These are phyloP conservation scores for Cladophialophora exuberans DNA, from an alignment of 2,329 filamentous ascomycete genomes.

Conservation along the genomic window DNA sequence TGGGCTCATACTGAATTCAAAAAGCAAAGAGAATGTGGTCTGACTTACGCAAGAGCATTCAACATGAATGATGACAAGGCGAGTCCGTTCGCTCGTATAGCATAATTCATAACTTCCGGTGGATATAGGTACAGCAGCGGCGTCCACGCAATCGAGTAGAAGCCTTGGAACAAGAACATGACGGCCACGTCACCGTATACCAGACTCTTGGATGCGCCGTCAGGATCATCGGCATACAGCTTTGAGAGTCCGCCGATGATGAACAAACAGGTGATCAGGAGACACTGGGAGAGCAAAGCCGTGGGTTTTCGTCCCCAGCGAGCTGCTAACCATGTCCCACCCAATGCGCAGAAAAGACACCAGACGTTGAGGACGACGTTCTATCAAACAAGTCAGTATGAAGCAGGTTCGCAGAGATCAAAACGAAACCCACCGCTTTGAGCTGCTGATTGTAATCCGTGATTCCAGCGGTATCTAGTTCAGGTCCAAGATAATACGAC, in stretches of 20 bases:
- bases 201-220: constrained; percentile 31
- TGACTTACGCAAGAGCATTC: constrained; percentile 9
- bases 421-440: constrained; percentile 36
- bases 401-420: not conserved
- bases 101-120: constrained; percentile 54
- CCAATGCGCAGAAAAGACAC: constrained; percentile 49
- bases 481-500: constrained; percentile 47
- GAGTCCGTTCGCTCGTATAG: constrained; percentile 43
- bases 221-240: constrained; percentile 6
- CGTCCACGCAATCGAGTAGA: constrained; percentile 54
- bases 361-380: constrained; percentile 58
- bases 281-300: constrained; percentile 37
- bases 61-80: constrained; percentile 10
- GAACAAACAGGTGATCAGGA: constrained; percentile 49
- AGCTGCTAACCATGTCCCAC: constrained; percentile 49
- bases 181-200: constrained; percentile 51
- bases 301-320: constrained; percentile 48
- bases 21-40: not conserved
- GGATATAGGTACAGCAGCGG: constrained; percentile 54
- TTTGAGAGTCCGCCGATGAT: constrained; percentile 57
- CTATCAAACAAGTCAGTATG: constrained; percentile 1
- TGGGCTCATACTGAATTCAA: too few species aligned
- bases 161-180: constrained; percentile 58
- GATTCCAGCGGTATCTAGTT: constrained; percentile 53
- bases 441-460: constrained; percentile 48